phyloP scores from a whole-genome alignment of 306 rosid genomes.

The Morella rubra region DNA sequence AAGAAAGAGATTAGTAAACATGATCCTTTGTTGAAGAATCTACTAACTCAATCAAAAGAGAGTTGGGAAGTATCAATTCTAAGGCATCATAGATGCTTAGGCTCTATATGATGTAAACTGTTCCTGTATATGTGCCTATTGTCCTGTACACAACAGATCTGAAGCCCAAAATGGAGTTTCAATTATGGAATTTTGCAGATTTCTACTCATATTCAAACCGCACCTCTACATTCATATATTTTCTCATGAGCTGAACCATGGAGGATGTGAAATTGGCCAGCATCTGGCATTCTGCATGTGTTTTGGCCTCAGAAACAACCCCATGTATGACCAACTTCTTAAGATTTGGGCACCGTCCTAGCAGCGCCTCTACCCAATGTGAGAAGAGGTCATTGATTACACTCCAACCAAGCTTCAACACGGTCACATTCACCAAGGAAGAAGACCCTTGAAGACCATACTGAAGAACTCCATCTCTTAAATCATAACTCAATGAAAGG shows the following conservation, averaged over 20 bases:
- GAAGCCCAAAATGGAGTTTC: constrained; percentile 26
- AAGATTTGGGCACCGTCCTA: constrained; percentile 43
- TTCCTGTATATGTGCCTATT: constrained; percentile 29
- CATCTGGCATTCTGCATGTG: constrained; percentile 43
- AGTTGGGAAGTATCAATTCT: background rate
- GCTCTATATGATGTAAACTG: constrained; percentile 19
- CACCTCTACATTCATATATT: constrained; percentile 40
- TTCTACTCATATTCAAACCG: constrained; percentile 44
- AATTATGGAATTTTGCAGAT: constrained; percentile 28
- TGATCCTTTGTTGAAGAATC: background rate
- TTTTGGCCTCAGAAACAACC: constrained; percentile 41
- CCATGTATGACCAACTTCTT: constrained; percentile 45
- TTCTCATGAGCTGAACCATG: constrained; percentile 54
- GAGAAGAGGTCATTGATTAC: constrained; percentile 46
- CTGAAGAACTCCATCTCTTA: constrained; percentile 45
- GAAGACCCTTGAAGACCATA: constrained; percentile 43
- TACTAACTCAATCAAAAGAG: background rate
- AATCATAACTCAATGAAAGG: constrained; percentile 50
- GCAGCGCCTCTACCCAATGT: constrained; percentile 49
- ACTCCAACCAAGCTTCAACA: constrained; percentile 51
- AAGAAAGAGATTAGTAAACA: background rate
- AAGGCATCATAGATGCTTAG: constrained; percentile 1
- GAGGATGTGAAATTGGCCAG: constrained; percentile 42
- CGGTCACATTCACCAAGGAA: constrained; percentile 35
- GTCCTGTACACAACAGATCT: constrained; percentile 14